Evolutionary conservation across 129 eudicot species (phyloP), one percentile per base, ranked within the genome.

Genomic region (Artemisia annua): DNA sequence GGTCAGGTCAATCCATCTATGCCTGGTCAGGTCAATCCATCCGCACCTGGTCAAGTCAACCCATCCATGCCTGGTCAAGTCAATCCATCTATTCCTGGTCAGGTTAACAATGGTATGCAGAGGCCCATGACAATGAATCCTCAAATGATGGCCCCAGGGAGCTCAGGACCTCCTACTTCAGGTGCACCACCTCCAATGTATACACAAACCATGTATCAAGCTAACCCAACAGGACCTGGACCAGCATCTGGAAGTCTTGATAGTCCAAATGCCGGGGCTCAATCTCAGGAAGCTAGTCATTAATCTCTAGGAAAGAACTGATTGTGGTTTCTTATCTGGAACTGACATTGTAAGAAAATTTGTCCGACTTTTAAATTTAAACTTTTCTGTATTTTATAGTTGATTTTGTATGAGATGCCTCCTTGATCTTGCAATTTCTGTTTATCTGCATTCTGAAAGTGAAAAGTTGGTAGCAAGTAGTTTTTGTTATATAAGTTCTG

Each of bases 31-130:
- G 65, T 56, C 13, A 70, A 55, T 16, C 44, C 26, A 24, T 24
- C 26, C 1, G 26, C 26, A 24, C 26, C 26, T 24, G 26, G 26
- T 24, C 26, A 24, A 24, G 26, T 24, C 26, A 24, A 24, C 26
- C 74, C 74, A 17, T 70, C 74, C 16, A 13, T 80, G 76, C 86
- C 90, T 3, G 89, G 87, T 64, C 96, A 89, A 75, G 62, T 68
- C n/a, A 80, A 79, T 17, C 84, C 66, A 20, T 66, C 79, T 1
- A 15, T 32, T 11, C 89, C 97, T 7, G 78, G 80, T 66, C 74
- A 77, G 63, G 81, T 77, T 26, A 70, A 78, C 67, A 83, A 79
- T 63, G 86, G 83, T 66, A 70, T 77, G 57, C 91, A 79, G 19
- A 86, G 95, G 73, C 95, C 95, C 11, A 80, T 82, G 32, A 57